Percentiles rank a stretch among this genome's conserved stretches.
phyloP scores from a whole-genome alignment of 2,329 filamentous ascomycete genomes.

The Aspergillus fructus region DNA sequence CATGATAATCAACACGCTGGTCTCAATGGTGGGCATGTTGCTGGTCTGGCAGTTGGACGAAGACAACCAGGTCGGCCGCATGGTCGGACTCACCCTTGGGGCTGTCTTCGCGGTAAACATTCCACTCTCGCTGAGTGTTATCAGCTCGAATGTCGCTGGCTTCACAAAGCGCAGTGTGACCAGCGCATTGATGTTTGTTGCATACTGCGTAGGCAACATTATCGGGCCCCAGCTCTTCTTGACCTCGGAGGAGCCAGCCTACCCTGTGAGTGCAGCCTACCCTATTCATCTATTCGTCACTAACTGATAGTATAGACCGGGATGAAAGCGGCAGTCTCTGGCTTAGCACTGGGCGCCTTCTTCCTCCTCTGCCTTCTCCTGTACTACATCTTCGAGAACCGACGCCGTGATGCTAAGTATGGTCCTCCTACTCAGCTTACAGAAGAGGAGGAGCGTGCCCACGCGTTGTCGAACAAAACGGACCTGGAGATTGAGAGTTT shows the following conservation, averaged over 20 bases:
- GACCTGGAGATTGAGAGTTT: background rate
- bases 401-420: conserved; percentile 27
- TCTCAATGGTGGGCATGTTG: conserved; percentile 33
- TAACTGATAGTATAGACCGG: conserved; percentile 31
- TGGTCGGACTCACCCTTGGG: conserved; percentile 31
- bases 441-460: background rate
- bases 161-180: conserved; percentile 37
- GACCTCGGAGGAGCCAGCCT: conserved; percentile 30
- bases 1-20: conserved; percentile 33
- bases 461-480: background rate
- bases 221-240: conserved; percentile 36
- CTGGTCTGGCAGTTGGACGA: conserved; percentile 31
- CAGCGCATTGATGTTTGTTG: conserved; percentile 51
- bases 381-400: conserved; percentile 34
- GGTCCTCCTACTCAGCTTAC: conserved; percentile 9
- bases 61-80: conserved; percentile 25
- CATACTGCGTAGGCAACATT: conserved; percentile 36
- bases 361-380: conserved; percentile 30
- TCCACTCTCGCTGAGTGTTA: conserved; percentile 34
- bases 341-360: conserved; percentile 28
- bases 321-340: conserved; percentile 33
- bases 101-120: conserved; percentile 36
- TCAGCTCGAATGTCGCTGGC: conserved; percentile 37
- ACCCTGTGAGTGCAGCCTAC: conserved; percentile 31
- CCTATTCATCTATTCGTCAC: too few species aligned